Base-by-base conservation (phyloP, 495 filamentous ascomycete genomes). In the Xylona heveae region DNA sequence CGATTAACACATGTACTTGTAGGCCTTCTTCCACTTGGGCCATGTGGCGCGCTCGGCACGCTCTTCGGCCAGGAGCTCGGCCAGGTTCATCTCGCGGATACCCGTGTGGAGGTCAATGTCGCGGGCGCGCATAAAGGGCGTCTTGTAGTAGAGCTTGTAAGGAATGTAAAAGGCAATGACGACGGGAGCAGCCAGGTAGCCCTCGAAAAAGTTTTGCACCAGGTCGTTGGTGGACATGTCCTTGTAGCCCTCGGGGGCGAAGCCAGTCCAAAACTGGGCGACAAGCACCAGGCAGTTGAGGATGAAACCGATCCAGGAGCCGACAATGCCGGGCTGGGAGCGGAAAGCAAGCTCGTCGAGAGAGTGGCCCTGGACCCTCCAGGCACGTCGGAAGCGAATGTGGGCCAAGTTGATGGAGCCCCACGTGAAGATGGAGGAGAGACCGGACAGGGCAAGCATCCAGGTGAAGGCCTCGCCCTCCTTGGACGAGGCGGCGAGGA, bases 371-470 rank as follows among this genome's bases (percentile, higher is more conserved):
- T 80, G 68, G 1, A 59, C 32, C 10, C 53, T 54, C 82, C 80
- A 92, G 6, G 68, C 83, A 2, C 56, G 53, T 22, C 85, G 82
- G 64, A 95, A 95, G 19, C 84, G 80, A 52, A 95, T 90, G 51
- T 95, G 85, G 0, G 68, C 61, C 0, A 88, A 55, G 45, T 81
- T 92, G 49, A 94, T 80, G 24, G 75, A 82, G 31, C 71, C 74
- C 85, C 85, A 94, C 22, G 85, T 93, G 57, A 94, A 80, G 54
- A 94, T 74, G 14, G 76, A 78, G 0, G 77, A 83, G 7, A 95
- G 65, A 27, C 79, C 83, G 0, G 80, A 90, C 26, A 91, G 66
- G 23, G 85, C 79, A 38, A 92, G 63, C 59, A 95, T 76, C 85
- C 85, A 95, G 20, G 57, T 55, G 38, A 94, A 79, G 0, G 80